phyloP scores from a whole-genome alignment of 371 early-diverging fungal genomes.

The Mucor plumbeus region DNA sequence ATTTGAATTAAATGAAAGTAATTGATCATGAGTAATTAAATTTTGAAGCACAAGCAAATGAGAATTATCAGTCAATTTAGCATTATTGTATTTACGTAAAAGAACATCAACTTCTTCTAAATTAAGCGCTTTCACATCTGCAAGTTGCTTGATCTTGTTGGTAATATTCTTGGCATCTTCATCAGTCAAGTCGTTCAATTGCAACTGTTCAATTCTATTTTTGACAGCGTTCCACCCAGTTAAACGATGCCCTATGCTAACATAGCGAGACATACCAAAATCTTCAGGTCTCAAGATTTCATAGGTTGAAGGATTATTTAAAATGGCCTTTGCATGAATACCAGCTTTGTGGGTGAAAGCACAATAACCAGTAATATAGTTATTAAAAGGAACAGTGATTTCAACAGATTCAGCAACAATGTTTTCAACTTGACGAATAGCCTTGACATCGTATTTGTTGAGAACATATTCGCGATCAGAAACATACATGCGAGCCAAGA shows the following conservation, averaged over 20 bases:
- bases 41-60: conserved; percentile 5
- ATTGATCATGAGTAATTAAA: neutral
- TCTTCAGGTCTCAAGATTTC: conserved; percentile 96
- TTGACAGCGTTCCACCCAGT: conserved; percentile 99
- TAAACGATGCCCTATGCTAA: conserved; percentile 93
- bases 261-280: conserved; percentile 96
- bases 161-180: conserved; percentile 92
- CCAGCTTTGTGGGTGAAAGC: conserved; percentile 99
- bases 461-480: conserved; percentile 88
- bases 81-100: conserved; percentile 41
- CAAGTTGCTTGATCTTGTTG: conserved; percentile 89
- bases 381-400: conserved; percentile 96
- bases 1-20: neutral
- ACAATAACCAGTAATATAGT: conserved; percentile 97
- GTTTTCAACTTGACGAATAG: conserved; percentile 92
- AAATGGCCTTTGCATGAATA: conserved; percentile 97
- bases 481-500: conserved; percentile 93
- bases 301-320: conserved; percentile 96
- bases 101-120: conserved; percentile 46
- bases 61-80: conserved; percentile 35
- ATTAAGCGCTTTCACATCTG: conserved; percentile 74
- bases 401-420: conserved; percentile 95
- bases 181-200: conserved; percentile 77
- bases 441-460: conserved; percentile 86
- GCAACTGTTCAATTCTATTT: conserved; percentile 91